Evolutionary conservation across 305 asterid species (phyloP), one percentile per base, ranked within the genome.

Genomic region (Ilex paraguariensis): DNA sequence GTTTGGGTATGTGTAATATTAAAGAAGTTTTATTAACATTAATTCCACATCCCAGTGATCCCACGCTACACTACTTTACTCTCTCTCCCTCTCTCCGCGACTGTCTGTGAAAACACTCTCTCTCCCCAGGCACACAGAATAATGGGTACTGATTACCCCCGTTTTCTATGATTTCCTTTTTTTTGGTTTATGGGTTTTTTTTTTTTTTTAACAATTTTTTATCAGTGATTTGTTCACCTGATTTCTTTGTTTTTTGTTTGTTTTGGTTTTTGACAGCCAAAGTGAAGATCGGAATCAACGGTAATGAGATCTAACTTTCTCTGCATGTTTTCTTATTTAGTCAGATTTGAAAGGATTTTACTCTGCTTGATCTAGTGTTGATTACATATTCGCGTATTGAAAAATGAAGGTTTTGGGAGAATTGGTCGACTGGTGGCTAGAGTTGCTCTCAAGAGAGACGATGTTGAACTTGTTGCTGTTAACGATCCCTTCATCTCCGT

Each of bases 211-310:
- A 36, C 9, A 4, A 36, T 36, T 36, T 36, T 36, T 36, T 36
- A 3, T 4, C 9, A 0, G 6, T 36, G 42, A 3, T 36, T 36
- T 36, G 28, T 21, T 21, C 28, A 42, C 2, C 48, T 46, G 10
- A 7, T 32, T 17, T 53, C 28, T 21, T 21, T 21, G 28, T 67
- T 13, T 31, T 3, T 32, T 46, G 52, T 8, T n/a, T 48, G 45
- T 60, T 60, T 57, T 61, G 52, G 32, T 31, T 52, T 64, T 68
- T 68, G n/a, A 56, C 65, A 76, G 87, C 69, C 60, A 82, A 82
- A 71, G 67, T 77, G 50, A 82, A 82, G 87, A 79, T 82, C 64
- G 87, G 83, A 70, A 82, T 82, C 69, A 82, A 82, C 52, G 87
- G 87, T 82, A 66, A 21, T 62, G 53, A 59, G 73, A 67, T 79